Evolutionary conservation across 805 yeast species (phyloP).

Genomic region (Metschnikowia reukaufii): DNA sequence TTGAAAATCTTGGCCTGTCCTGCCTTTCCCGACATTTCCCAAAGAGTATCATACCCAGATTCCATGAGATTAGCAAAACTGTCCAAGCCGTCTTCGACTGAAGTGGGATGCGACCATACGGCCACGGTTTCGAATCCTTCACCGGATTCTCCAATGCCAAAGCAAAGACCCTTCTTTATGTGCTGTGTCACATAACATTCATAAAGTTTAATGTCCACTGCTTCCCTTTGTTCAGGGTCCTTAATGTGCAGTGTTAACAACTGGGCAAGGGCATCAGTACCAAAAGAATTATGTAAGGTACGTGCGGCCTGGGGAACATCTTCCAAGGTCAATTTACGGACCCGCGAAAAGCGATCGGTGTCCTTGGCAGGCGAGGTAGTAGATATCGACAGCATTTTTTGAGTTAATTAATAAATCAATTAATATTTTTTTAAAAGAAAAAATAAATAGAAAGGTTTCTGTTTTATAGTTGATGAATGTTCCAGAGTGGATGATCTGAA

Average conservation of each 20-base stretch:
- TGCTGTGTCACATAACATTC: constrained; percentile 54
- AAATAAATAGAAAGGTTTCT: too few species aligned
- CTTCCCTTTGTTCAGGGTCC: constrained; percentile 7
- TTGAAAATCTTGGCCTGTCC: constrained; percentile 51
- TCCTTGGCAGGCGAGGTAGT: neutral
- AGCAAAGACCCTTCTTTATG: constrained; percentile 48
- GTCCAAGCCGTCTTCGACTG: constrained; percentile 42
- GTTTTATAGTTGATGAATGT: neutral
- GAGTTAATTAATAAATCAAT: neutral
- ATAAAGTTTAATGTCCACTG: constrained; percentile 32
- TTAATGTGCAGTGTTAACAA: constrained; percentile 18
- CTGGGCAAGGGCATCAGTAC: constrained; percentile 35
- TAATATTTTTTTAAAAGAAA: neutral
- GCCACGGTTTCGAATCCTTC: constrained; percentile 53
- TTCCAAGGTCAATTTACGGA: constrained; percentile 16
- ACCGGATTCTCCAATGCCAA: constrained; percentile 49
- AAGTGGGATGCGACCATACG: constrained; percentile 52
- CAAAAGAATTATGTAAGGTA: constrained; percentile 38
- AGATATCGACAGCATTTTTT: constrained; percentile 1
- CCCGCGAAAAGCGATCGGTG: constrained; percentile 3
- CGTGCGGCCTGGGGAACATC: constrained; percentile 36
- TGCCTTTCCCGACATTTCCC: constrained; percentile 47
- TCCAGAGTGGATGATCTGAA: neutral
- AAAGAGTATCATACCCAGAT: constrained; percentile 53
- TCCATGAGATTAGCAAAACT: constrained; percentile 48